phyloP scores from a whole-genome alignment of 1,139 yeast species.

The Lodderomyces metapsilosis region DNA sequence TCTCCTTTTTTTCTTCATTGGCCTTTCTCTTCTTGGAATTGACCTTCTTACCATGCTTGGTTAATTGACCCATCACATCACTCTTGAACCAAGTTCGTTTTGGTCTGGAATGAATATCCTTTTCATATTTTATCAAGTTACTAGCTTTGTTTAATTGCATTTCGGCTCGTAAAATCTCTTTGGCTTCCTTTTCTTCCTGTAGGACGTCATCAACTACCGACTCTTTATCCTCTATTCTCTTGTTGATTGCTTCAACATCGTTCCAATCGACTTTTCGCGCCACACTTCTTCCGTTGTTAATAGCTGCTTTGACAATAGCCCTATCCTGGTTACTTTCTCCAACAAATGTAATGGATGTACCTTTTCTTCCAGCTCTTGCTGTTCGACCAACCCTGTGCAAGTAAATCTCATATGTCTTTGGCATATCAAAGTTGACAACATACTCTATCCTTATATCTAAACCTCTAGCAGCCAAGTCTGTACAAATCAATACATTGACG shows the following conservation, averaged over 20 bases:
- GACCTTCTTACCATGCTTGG: slow-evolving; percentile 43
- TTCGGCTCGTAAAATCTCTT: slow-evolving; percentile 84
- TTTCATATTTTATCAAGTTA: slow-evolving; percentile 73
- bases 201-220: slow-evolving; percentile 71
- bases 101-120: slow-evolving; percentile 86
- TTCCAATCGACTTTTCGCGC: slow-evolving; percentile 88
- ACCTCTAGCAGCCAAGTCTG: slow-evolving; percentile 99
- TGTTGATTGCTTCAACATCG: slow-evolving; percentile 68
- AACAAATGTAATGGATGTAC: slow-evolving; percentile 87
- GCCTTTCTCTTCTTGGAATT: slow-evolving; percentile 63
- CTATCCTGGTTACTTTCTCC: slow-evolving; percentile 88
- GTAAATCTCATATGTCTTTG: slow-evolving; percentile 84
- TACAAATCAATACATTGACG: slow-evolving; percentile 84
- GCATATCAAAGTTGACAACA: slow-evolving; percentile 94
- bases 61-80: slow-evolving; percentile 45
- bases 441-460: slow-evolving; percentile 95
- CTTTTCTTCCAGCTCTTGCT: slow-evolving; percentile 98
- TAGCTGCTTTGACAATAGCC: slow-evolving; percentile 82
- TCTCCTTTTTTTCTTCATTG: slow-evolving; percentile 44
- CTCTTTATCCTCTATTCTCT: slow-evolving; percentile 56
- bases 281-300: slow-evolving; percentile 61
- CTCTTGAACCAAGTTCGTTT: slow-evolving; percentile 89
- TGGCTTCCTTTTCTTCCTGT: slow-evolving; percentile 85
- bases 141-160: slow-evolving; percentile 86
- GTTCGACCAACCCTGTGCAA: slow-evolving; percentile 99